Conservation (phyloP, 192 early-diverging fungal genomes). For the Umbelopsis sp. region DNA sequence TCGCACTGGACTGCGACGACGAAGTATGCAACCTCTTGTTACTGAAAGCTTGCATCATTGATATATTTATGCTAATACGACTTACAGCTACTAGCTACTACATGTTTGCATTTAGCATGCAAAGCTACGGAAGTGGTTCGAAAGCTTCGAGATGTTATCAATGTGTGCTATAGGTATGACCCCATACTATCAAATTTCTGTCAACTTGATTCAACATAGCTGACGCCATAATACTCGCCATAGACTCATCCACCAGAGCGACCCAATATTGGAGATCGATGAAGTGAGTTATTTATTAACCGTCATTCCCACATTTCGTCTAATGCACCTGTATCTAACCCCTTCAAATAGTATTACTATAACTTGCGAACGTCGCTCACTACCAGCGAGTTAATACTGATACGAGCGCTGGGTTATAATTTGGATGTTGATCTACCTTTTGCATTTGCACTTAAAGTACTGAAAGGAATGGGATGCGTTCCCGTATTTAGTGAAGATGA, state of each 20-base stretch:
- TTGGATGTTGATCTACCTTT: conserved; percentile 54
- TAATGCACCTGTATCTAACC: not conserved
- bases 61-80: not conserved
- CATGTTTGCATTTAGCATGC: conserved; percentile 54
- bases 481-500: conserved; percentile 18
- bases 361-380: conserved; percentile 49
- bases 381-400: conserved; percentile 53
- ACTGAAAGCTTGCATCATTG: not conserved
- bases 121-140: conserved; percentile 56
- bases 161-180: conserved; percentile 49
- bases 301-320: not conserved
- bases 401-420: conserved; percentile 52
- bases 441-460: conserved; percentile 51
- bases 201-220: not conserved
- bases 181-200: too few species aligned
- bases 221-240: conserved; percentile 24
- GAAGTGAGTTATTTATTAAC: conserved; percentile 18
- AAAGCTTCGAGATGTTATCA: conserved; percentile 57
- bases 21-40: conserved; percentile 23
- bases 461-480: conserved; percentile 52
- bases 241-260: conserved; percentile 38
- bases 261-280: conserved; percentile 30
- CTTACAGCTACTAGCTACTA: conserved; percentile 52
- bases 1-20: conserved; percentile 25
- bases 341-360: conserved; percentile 42